Evolutionary conservation across 2,329 filamentous ascomycete species (phyloP).

Genomic region (Aspergillus melleus): DNA sequence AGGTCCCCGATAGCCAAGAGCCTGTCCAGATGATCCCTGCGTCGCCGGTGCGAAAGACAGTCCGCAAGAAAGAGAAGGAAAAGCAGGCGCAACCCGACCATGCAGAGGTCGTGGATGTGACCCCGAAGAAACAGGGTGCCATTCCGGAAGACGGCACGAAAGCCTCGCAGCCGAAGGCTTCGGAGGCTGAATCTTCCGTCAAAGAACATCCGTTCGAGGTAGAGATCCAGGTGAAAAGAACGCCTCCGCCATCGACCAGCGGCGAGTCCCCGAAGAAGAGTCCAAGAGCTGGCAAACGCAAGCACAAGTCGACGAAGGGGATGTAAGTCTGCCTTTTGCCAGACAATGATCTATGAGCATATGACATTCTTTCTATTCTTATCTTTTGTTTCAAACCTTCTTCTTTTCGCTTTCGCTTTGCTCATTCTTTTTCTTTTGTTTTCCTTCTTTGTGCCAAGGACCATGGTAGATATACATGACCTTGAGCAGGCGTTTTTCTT

Average conservation of each 20-base stretch:
- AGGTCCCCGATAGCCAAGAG: slow-evolving; percentile 35
- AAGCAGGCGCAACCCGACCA: not conserved
- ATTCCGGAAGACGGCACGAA: not conserved
- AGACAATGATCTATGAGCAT: not conserved
- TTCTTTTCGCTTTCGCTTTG: slow-evolving; percentile 1
- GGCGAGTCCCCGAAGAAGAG: not conserved
- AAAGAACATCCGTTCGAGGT: slow-evolving; percentile 17
- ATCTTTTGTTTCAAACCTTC: not conserved
- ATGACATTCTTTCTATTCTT: not conserved
- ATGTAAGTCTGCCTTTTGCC: not conserved
- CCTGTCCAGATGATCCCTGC: not conserved
- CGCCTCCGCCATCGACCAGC: slow-evolving; percentile 20
- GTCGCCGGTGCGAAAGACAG: not conserved
- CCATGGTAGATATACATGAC: not conserved
- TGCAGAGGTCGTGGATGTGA: not conserved
- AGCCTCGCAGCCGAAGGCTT: not conserved
- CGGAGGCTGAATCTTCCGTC: not conserved
- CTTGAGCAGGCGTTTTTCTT: not conserved
- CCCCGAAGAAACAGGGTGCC: not conserved
- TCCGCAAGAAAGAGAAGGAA: not conserved
- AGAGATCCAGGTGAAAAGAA: slow-evolving; percentile 23
- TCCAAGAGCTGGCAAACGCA: slow-evolving; percentile 2
- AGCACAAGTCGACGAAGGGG: not conserved
- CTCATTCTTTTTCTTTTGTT: slow-evolving; percentile 8
- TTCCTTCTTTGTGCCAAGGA: not conserved